phyloP scores from a whole-genome alignment of 2,329 filamentous ascomycete species.

The Rhynchosporium agropyri region DNA sequence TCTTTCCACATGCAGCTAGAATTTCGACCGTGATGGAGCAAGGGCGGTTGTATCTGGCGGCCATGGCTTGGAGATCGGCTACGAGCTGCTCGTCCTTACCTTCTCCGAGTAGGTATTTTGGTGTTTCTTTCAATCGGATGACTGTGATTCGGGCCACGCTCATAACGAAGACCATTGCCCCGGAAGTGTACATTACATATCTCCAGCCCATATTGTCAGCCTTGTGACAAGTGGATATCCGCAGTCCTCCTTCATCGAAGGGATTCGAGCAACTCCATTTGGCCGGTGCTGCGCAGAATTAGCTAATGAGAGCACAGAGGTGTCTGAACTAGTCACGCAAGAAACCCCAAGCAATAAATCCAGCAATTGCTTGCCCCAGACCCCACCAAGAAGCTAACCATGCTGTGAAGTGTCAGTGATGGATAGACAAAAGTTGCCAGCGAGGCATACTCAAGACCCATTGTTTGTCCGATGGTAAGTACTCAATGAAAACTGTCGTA shows the following conservation, averaged over 20 bases:
- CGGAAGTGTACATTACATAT: slow-evolving; percentile 57
- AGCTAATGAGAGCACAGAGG: background rate
- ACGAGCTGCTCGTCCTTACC: slow-evolving; percentile 56
- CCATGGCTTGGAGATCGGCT: slow-evolving; percentile 52
- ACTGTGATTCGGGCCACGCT: slow-evolving; percentile 55
- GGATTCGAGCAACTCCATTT: slow-evolving; percentile 48
- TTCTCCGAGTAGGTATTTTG: slow-evolving; percentile 58
- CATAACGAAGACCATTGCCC: slow-evolving; percentile 57
- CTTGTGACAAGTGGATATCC: slow-evolving; percentile 49
- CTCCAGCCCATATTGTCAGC: slow-evolving; percentile 59
- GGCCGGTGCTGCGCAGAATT: slow-evolving; percentile 42
- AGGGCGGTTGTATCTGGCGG: slow-evolving; percentile 54
- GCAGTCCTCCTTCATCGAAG: slow-evolving; percentile 35
- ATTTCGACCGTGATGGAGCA: slow-evolving; percentile 54
- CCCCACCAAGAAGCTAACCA: slow-evolving; percentile 63
- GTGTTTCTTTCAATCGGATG: slow-evolving; percentile 57
- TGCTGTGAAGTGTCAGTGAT: slow-evolving; percentile 36
- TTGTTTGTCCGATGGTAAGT: slow-evolving; percentile 59
- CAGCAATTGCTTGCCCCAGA: slow-evolving; percentile 39
- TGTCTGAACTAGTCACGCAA: slow-evolving; percentile 24
- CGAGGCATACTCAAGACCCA: slow-evolving; percentile 56
- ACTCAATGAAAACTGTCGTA: slow-evolving; percentile 54
- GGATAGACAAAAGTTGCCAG: background rate
- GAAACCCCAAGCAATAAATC: slow-evolving; percentile 39
- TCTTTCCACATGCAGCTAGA: slow-evolving; percentile 50